Conservation (phyloP, 805 yeast genomes). For the Candida boidinii region DNA sequence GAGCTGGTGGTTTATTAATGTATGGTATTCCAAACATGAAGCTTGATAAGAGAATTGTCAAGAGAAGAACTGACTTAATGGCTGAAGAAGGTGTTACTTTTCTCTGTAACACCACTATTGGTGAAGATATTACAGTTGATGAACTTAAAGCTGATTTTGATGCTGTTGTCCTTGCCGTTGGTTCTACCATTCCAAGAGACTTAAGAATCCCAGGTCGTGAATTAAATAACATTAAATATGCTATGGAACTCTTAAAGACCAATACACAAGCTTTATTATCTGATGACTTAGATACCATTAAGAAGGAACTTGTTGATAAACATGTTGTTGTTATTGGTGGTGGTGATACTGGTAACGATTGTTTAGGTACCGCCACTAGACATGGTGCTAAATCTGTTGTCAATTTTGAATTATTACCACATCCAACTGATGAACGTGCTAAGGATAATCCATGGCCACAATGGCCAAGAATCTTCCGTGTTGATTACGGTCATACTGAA, state of each 20-base stretch:
- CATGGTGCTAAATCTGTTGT: slow-evolving; percentile 93
- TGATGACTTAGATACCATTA: slow-evolving; percentile 69
- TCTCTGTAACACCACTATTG: slow-evolving; percentile 69
- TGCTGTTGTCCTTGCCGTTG: slow-evolving; percentile 88
- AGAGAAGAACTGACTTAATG: slow-evolving; percentile 86
- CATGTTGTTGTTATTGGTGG: slow-evolving; percentile 96
- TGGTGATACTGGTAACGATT: slow-evolving; percentile 99
- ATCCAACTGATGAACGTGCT: slow-evolving; percentile 78
- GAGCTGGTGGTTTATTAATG: slow-evolving; percentile 96
- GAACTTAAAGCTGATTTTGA: slow-evolving; percentile 58
- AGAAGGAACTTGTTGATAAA: slow-evolving; percentile 69
- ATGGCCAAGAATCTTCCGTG: slow-evolving; percentile 97
- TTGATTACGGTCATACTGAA: slow-evolving; percentile 96
- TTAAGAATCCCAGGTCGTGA: slow-evolving; percentile 91
- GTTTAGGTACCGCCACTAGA: slow-evolving; percentile 94
- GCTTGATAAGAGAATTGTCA: slow-evolving; percentile 85
- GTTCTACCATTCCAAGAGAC: slow-evolving; percentile 95
- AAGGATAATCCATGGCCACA: slow-evolving; percentile 99
- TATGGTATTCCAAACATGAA: slow-evolving; percentile 99
- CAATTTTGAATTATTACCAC: slow-evolving; percentile 90
- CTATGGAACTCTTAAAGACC: slow-evolving; percentile 82
- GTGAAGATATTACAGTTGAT: slow-evolving; percentile 70
- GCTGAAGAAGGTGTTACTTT: slow-evolving; percentile 85
- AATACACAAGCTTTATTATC: slow-evolving; percentile 88
- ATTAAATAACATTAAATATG: slow-evolving; percentile 81